phyloP scores from a whole-genome alignment of 2,329 filamentous ascomycete species.

The Colletotrichum falcatum region DNA sequence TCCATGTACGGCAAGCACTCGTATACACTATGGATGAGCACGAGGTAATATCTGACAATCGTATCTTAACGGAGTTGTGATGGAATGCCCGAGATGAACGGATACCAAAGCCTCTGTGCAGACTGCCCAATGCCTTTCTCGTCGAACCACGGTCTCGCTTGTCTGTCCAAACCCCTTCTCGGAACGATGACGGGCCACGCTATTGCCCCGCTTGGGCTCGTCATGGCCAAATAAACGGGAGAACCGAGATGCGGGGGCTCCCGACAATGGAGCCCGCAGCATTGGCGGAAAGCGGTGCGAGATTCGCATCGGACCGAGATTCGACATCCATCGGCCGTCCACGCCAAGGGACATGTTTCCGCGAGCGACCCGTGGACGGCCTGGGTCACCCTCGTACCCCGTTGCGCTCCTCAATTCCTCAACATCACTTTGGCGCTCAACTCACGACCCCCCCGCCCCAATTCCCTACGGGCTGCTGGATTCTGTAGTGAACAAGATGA shows the following conservation, averaged over 20 bases:
- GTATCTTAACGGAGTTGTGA: too few species aligned
- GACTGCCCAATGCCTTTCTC: too few species aligned
- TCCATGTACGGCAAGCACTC: too few species aligned
- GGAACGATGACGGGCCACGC: background rate
- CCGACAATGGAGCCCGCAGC: background rate
- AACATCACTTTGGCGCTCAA: background rate
- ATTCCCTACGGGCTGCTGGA: background rate
- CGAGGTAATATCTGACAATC: too few species aligned
- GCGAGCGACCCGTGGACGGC: background rate
- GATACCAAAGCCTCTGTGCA: too few species aligned
- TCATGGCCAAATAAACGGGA: background rate
- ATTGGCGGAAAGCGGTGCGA: background rate
- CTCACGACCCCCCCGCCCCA: background rate
- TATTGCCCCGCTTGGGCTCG: background rate
- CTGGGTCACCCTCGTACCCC: too few species aligned
- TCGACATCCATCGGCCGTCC: background rate
- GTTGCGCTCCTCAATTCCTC: background rate
- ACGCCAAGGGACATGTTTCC: background rate
- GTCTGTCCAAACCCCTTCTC: background rate
- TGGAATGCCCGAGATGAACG: too few species aligned
- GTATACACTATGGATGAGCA: too few species aligned
- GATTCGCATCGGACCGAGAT: background rate
- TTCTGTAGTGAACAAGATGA: background rate
- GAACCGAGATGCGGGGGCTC: background rate
- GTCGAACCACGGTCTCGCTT: background rate